Conservation (phyloP, 192 early-diverging fungal genomes). For the Borealophlyctis nickersoniae region DNA sequence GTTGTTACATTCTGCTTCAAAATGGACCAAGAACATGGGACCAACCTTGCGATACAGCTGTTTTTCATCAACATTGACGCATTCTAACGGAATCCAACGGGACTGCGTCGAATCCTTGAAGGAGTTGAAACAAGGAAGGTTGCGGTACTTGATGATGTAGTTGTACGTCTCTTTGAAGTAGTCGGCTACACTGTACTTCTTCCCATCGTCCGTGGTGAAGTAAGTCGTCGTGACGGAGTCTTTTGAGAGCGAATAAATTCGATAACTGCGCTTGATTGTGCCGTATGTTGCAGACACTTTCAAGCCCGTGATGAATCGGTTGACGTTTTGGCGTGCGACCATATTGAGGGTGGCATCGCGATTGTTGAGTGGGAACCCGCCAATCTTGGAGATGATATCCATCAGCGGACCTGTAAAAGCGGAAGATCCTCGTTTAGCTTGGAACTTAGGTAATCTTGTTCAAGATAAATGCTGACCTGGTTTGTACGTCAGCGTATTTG, state of each 20-base stretch:
- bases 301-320: slow-evolving; percentile 35
- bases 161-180: slow-evolving; percentile 67
- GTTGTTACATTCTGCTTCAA: background rate
- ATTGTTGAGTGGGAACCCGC: no score
- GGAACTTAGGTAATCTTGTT: no score
- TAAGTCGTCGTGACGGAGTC: slow-evolving; percentile 53
- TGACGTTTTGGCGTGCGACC: slow-evolving; percentile 35
- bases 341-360: no score
- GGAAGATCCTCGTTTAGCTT: no score
- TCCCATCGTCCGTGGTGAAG: slow-evolving; percentile 44
- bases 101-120: slow-evolving; percentile 11
- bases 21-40: background rate
- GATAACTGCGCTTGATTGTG: no score
- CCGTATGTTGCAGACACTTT: slow-evolving; percentile 43
- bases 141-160: slow-evolving; percentile 54
- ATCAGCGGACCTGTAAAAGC: slow-evolving; percentile 59
- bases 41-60: slow-evolving; percentile 5
- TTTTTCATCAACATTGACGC: slow-evolving; percentile 2
- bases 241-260: no score
- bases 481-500: background rate
- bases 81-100: slow-evolving; percentile 5
- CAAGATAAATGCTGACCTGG: slow-evolving; percentile 2
- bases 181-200: slow-evolving; percentile 36
- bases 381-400: slow-evolving; percentile 59
- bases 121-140: slow-evolving; percentile 54